Evolutionary conservation across 1,284 basidiomycete genomes (phyloP), one percentile per base, ranked within the genome.

Genomic region (Puccinia coronata): DNA sequence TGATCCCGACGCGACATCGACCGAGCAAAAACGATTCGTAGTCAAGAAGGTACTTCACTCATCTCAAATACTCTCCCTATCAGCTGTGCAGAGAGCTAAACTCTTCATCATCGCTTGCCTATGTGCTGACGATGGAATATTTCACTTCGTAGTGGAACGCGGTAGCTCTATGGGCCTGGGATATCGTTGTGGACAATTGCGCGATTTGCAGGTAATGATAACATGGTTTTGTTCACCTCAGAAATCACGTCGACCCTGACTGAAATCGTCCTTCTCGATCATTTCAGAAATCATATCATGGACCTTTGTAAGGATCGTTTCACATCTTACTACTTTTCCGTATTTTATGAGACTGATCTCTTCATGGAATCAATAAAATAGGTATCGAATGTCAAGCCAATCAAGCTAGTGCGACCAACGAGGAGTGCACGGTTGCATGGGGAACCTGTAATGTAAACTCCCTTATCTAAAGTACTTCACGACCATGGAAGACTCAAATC

Each of bases 311-410:
- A 85, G 92, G 88, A 39, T 25, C 9, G 18, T 2, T 2, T 63
- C 61, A 18, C 51, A 23, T 25, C 1, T 67, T 0, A 23, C 34
- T 23, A 23, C 18, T 39, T 9, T 41, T 31, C 3, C n/a, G n/a
- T 9, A 34, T 59, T 59, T 39, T 43, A 25, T 59, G 51, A 34
- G 69, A 28, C 74, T 83, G 49, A 83, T n/a, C 77, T 16, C 82
- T 82, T 65, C 80, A 81, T 72, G 43, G 18, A 67, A 71, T 36
- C 61, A 34, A 71, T 28, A 41, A 12, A 77, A 5, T 85, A 98
- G 96, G 96, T 88, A 99, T 99, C 86, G 97, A 99, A 87, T 99
- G 97, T 87, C 97, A 99, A 87, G 97, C 97, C 53, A 99, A 99
- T 87, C 97, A 98, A 87, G 93, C 96, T 12, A 96, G 94, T 31